Evolutionary conservation across 768 basidiomycete species (phyloP), one percentile per base, ranked within the genome.

Genomic region (Tricholoma terreum): DNA sequence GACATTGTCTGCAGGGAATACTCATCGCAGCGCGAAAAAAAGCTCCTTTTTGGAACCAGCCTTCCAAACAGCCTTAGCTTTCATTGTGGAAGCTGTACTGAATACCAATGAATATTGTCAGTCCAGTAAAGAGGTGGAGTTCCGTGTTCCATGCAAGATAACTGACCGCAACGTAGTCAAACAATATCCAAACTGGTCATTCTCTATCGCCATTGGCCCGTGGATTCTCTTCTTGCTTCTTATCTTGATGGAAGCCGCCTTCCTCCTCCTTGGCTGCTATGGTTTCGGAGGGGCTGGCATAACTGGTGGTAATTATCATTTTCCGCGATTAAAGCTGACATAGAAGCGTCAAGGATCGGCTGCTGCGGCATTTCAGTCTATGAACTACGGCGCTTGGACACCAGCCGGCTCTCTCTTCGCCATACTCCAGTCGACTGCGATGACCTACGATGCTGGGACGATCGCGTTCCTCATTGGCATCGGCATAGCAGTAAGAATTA

Each of bases 391-490:
- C 8, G 65, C 53, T 5, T 61, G 67, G 52, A 68, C 68, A 0
- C 69, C 68, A 7, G 52, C 60, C 3, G 51, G 48, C 24, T 69
- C 67, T 1, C 24, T 64, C 10, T 63, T 69, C 27, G 58, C 65
- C 15, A 60, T 67, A 27, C 43, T 69, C 8, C 67, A 69, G 56
- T 66, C 69, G 8, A 38, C 58, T 21, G 68, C 67, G 10, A 62
- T 60, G 50, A 60, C 62, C 46, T 68, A 68, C 57, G 60, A 69
- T 17, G 48, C 24, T 3, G 42, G 88, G 83, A 80, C 78, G 59
- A 77, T 27, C 81, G 75, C 86, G 87, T 67, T 91, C 22, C 61
- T 90, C 17, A 82, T 89, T 54, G 63, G 85, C 8, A 75, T 27
- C 24, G 24, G 24, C 24, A 2, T 6, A 27, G 24, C 24, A 27